phyloP scores from a whole-genome alignment of 139 green algal genomes.

The Chlorella vulgaris region DNA sequence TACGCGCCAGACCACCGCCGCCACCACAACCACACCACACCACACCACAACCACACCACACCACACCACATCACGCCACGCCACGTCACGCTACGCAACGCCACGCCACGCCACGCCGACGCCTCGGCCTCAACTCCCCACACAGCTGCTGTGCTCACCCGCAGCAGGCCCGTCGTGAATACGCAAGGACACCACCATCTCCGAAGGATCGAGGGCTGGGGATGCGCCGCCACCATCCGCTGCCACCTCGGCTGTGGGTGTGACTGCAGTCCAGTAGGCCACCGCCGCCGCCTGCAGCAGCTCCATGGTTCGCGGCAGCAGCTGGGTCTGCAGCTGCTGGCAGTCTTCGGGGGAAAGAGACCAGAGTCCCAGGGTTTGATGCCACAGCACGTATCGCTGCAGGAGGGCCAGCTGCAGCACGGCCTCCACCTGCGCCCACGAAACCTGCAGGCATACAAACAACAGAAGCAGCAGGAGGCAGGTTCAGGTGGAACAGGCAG shows the following conservation, averaged over 20 bases:
- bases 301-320: background rate
- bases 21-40: no score
- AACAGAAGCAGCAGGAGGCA: background rate
- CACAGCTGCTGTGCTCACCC: no score
- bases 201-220: background rate
- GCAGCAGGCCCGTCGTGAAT: conserved; percentile 19
- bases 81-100: no score
- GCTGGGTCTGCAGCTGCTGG: background rate
- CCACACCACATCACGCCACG: no score
- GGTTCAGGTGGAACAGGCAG: background rate
- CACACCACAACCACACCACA: no score
- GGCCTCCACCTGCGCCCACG: conserved; percentile 7
- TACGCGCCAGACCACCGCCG: no score
- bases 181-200: conserved; percentile 22
- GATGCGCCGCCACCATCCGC: background rate
- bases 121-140: no score
- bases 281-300: conserved; percentile 24
- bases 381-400: conserved; percentile 11
- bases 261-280: conserved; percentile 27
- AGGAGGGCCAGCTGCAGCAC: conserved; percentile 27
- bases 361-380: conserved; percentile 20
- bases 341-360: background rate
- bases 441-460: background rate
- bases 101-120: no score
- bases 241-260: background rate